Evolutionary conservation across 1,284 basidiomycete species (phyloP), one percentile per base, ranked within the genome.

Genomic region (Wallemia hederae): DNA sequence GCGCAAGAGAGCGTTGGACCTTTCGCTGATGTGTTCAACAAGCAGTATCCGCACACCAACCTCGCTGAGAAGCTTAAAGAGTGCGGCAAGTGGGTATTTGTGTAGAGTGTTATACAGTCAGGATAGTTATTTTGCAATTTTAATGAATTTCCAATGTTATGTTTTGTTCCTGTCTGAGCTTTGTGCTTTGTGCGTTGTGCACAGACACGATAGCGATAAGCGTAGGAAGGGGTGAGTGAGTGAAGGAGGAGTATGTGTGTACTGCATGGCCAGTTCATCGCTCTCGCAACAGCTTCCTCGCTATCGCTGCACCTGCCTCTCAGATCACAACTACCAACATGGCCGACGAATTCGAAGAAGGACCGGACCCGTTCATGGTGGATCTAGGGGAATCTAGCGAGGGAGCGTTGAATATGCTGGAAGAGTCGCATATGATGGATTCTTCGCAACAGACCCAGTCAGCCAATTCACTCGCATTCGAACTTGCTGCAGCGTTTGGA

Each of bases 1-100:
- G 22, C 58, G 3, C 59, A 62, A 60, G 63, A 49, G n/a, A 49
- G 39, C 22, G 39, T 49, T n/a, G 34, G 7, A n/a, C 24, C 27
- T 22, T 31, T 57, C 9, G n/a, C 39, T 22, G n/a, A n/a, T 11
- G 19, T 49, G 22, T 49, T 49, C 39, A 49, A 3, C 22, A 7
- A 49, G 39, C 5, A n/a, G 11, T 49, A 9, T 19, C 31, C 39
- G 3, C 5, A 9, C 22, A n/a, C 11, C 3, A n/a, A 49, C 11
- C 39, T 49, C 39, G n/a, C 11, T 49, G n/a, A n/a, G 14, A 49
- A 49, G 19, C 3, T 49, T 9, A 49, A 22, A n/a, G 39, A 49
- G 22, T 49, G 14, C 22, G 39, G 39, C 11, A 9, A 49, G 11
- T 49, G 39, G 39, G 39, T 49, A n/a, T 49, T 49, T 49, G 39